Evolutionary conservation across 768 basidiomycete species (phyloP).

Genomic region (Russula griseocarnosa): DNA sequence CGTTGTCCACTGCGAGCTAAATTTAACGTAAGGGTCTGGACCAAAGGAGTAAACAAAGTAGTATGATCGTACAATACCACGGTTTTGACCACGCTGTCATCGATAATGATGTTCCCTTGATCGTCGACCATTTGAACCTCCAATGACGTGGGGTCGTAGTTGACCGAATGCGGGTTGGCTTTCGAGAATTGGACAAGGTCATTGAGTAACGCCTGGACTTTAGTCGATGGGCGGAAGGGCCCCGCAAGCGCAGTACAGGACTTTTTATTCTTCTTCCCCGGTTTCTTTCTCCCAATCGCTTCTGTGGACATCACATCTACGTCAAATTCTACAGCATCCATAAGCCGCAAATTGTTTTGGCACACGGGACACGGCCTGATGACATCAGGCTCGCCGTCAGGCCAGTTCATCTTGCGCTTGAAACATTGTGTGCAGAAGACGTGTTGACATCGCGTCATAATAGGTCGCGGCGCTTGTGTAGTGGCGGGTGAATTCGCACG

Average conservation of each 20-base stretch:
- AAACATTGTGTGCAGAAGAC: conserved; percentile 89
- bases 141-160: conserved; percentile 73
- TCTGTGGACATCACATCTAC: conserved; percentile 49
- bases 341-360: conserved; percentile 56
- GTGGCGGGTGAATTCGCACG: conserved; percentile 62
- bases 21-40: conserved; percentile 2
- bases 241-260: conserved; percentile 49
- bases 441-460: conserved; percentile 92
- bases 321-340: conserved; percentile 82
- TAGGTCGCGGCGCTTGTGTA: conserved; percentile 47
- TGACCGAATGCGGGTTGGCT: conserved; percentile 78
- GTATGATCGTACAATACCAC: conserved; percentile 80
- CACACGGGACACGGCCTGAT: conserved; percentile 73
- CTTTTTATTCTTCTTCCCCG: conserved; percentile 61
- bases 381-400: conserved; percentile 57
- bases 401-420: conserved; percentile 77
- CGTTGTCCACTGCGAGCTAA: conserved; percentile 87
- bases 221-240: conserved; percentile 76
- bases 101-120: conserved; percentile 61
- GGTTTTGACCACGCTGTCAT: conserved; percentile 76
- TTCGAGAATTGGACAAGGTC: conserved; percentile 81
- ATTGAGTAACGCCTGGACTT: conserved; percentile 74
- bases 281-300: conserved; percentile 53
- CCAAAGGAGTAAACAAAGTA: conserved; percentile 17
- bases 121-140: conserved; percentile 77